phyloP scores from a whole-genome alignment of 2,329 filamentous ascomycete genomes.

The Chalaropsis ovoidea region DNA sequence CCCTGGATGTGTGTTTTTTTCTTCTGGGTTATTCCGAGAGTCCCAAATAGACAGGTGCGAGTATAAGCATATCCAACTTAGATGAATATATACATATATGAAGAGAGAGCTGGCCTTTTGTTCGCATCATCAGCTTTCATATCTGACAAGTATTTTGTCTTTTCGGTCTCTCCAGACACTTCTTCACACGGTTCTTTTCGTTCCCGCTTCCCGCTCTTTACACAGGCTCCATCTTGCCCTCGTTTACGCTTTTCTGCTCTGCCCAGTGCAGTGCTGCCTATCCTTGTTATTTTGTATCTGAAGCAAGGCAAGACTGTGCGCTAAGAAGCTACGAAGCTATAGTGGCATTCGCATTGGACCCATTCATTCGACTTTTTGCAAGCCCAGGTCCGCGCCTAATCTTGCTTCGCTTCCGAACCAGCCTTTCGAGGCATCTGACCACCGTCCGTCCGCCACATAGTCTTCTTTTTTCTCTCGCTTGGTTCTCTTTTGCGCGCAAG shows the following conservation, averaged over 20 bases:
- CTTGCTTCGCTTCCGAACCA: background rate
- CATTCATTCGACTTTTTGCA: background rate
- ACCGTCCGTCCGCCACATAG: background rate
- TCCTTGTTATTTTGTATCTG: conserved; percentile 1
- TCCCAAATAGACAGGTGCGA: background rate
- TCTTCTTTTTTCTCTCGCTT: background rate
- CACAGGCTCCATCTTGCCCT: background rate
- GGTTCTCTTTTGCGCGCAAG: background rate
- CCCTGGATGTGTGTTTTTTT: background rate
- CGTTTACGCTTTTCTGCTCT: background rate
- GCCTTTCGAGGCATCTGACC: conserved; percentile 3
- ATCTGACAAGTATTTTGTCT: no score
- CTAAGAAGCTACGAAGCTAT: conserved; percentile 6
- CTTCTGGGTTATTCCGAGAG: background rate
- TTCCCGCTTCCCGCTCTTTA: background rate
- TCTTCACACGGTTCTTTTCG: background rate
- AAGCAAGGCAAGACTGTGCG: conserved; percentile 1
- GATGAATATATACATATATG: background rate
- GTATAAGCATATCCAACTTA: background rate
- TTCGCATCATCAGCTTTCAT: background rate
- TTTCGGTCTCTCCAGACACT: no score
- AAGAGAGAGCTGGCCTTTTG: background rate
- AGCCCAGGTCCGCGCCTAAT: background rate
- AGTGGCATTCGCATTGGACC: conserved; percentile 2
- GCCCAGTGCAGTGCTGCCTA: background rate